Evolutionary conservation across 2,329 filamentous ascomycete species (phyloP).

Genomic region (Aspergillus calidoustus): DNA sequence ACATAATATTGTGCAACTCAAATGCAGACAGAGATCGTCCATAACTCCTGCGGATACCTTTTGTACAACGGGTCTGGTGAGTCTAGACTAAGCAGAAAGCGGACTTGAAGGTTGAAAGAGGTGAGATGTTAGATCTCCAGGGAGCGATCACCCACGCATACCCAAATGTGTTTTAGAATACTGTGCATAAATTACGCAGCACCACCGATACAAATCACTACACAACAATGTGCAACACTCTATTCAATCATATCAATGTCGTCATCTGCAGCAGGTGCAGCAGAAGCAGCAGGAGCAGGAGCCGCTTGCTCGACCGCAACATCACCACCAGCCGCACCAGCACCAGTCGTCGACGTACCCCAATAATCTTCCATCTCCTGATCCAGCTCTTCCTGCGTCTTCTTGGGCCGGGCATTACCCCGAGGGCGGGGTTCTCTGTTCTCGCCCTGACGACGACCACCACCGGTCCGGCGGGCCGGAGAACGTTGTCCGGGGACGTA

Average conservation of each 20-base stretch:
- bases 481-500: slow-evolving; percentile 70
- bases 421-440: slow-evolving; percentile 45
- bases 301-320: slow-evolving; percentile 44
- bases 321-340: slow-evolving; percentile 43
- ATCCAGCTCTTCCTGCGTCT: slow-evolving; percentile 90
- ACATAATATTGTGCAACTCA: not conserved
- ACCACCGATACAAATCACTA: not conserved
- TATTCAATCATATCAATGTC: slow-evolving; percentile 71
- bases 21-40: not conserved
- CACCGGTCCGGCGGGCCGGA: slow-evolving; percentile 47
- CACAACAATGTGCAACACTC: slow-evolving; percentile 8
- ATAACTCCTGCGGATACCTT: not conserved
- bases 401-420: slow-evolving; percentile 66
- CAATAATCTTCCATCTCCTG: slow-evolving; percentile 98
- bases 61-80: not conserved
- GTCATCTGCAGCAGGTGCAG: slow-evolving; percentile 48
- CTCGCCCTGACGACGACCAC: slow-evolving; percentile 52
- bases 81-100: not conserved
- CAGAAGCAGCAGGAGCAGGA: slow-evolving; percentile 35
- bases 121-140: not conserved
- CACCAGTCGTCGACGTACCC: slow-evolving; percentile 52
- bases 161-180: not conserved
- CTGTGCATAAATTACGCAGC: not conserved
- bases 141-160: not conserved
- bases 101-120: not conserved